These are phyloP conservation scores for Codiaeum variegatum DNA, from an alignment of 441 rosid genomes.

Conservation along the genomic window DNA sequence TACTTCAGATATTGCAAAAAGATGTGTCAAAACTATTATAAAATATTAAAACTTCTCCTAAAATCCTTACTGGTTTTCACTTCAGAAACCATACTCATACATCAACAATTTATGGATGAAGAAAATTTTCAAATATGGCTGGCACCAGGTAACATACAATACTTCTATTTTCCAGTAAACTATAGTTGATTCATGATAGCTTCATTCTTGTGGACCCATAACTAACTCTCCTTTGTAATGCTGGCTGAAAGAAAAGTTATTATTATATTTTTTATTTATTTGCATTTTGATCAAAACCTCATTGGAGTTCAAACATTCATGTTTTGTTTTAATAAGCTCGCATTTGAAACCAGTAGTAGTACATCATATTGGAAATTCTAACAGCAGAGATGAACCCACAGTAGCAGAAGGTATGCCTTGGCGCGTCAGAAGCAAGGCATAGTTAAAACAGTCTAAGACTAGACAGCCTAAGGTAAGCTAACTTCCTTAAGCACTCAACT, in stretches of 20 bases:
- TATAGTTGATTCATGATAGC: not conserved
- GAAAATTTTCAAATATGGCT: not conserved
- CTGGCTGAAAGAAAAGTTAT: not conserved
- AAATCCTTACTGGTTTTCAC: not conserved
- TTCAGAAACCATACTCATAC: not conserved
- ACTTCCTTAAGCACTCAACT: not conserved
- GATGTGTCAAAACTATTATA: not conserved
- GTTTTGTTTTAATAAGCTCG: not conserved
- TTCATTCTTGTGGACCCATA: no score
- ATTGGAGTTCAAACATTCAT: no score
- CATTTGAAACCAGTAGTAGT: not conserved
- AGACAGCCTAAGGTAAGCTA: not conserved
- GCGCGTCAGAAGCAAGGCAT: not conserved
- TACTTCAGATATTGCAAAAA: not conserved
- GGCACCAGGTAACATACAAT: not conserved
- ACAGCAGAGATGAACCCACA: not conserved
- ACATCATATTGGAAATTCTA: constrained; percentile 3
- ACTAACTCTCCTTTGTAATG: not conserved
- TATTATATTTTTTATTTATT: no score
- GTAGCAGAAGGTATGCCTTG: not conserved
- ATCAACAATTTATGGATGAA: not conserved
- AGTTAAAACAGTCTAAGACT: not conserved
- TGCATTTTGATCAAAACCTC: no score
- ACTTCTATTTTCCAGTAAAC: not conserved
- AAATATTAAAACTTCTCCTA: not conserved